A percentile compares a stretch with the other conserved stretches of the same genome.
phyloP scores from a whole-genome alignment of 2,329 filamentous ascomycete genomes.

The Cryphonectria japonica region DNA sequence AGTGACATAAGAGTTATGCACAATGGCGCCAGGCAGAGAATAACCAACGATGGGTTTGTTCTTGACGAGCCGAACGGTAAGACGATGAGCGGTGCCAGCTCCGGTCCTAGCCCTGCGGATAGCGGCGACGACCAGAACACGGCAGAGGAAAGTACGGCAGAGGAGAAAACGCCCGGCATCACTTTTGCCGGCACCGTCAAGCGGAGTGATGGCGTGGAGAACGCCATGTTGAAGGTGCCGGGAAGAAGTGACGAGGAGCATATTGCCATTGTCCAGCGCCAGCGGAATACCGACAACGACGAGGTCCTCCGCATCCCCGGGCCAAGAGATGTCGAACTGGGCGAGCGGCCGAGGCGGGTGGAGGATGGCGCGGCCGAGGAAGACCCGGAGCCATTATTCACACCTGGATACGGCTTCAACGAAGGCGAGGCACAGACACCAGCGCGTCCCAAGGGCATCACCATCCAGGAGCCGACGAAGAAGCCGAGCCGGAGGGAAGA shows the following conservation, averaged over 20 bases:
- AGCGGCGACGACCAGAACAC: slow-evolving; percentile 22
- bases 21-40: slow-evolving; percentile 55
- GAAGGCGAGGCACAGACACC: slow-evolving; percentile 33
- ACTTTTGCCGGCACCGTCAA: slow-evolving; percentile 71
- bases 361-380: slow-evolving; percentile 41
- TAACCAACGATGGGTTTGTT: slow-evolving; percentile 65
- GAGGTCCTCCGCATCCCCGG: slow-evolving; percentile 86
- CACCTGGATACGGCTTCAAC: not conserved
- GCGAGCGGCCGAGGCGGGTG: slow-evolving; percentile 67
- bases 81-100: slow-evolving; percentile 32
- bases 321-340: slow-evolving; percentile 85
- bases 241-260: slow-evolving; percentile 72
- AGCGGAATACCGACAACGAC: slow-evolving; percentile 73
- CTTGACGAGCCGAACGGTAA: slow-evolving; percentile 44
- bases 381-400: slow-evolving; percentile 33
- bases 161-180: slow-evolving; percentile 53
- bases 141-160: slow-evolving; percentile 31
- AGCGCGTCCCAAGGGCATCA: slow-evolving; percentile 48
- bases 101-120: slow-evolving; percentile 19
- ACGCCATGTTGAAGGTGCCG: slow-evolving; percentile 50
- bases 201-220: slow-evolving; percentile 58
- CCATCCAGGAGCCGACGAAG: slow-evolving; percentile 66
- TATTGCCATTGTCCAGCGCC: slow-evolving; percentile 85
- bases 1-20: slow-evolving; percentile 70
- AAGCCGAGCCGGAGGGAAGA: slow-evolving; percentile 47